Conservation (phyloP, 257 asterid genomes). For the Handroanthus guayacan region DNA sequence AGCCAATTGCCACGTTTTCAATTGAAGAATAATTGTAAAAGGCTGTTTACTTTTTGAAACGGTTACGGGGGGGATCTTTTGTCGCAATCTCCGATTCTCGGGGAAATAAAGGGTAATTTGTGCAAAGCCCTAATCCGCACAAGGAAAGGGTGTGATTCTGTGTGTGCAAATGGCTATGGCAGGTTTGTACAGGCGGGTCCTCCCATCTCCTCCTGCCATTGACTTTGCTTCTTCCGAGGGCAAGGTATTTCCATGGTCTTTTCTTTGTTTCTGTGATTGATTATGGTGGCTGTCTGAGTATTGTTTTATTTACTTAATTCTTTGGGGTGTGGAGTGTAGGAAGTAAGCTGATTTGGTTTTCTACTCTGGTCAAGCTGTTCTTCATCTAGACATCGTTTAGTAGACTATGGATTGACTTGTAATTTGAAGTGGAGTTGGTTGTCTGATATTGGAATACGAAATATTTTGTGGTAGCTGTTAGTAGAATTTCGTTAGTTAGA, state of each 20-base stretch:
- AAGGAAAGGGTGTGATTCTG: not conserved
- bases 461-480: not conserved
- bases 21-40: no score
- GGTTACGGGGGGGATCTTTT: constrained; percentile 27
- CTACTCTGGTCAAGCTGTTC: constrained; percentile 1
- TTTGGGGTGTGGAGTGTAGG: not conserved
- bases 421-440: constrained; percentile 5
- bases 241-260: constrained; percentile 57
- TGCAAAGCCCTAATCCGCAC: constrained; percentile 32
- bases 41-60: constrained; percentile 23
- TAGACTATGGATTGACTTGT: constrained; percentile 20
- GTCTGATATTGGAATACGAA: constrained; percentile 20
- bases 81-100: not conserved
- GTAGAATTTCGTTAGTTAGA: not conserved
- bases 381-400: not conserved
- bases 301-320: constrained; percentile 3
- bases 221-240: constrained; percentile 92
- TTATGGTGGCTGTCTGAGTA: not conserved
- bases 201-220: constrained; percentile 90
- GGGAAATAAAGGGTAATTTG: not conserved
- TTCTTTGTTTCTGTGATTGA: not conserved
- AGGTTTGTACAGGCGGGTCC: constrained; percentile 80
- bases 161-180: constrained; percentile 71
- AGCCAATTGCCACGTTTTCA: no score
- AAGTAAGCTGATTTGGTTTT: not conserved